Percentiles rank a stretch among this genome's conserved stretches.
These are phyloP conservation scores for Saccharomyces paradoxus DNA, from an alignment of 805 yeast species.

Conservation along the genomic window DNA sequence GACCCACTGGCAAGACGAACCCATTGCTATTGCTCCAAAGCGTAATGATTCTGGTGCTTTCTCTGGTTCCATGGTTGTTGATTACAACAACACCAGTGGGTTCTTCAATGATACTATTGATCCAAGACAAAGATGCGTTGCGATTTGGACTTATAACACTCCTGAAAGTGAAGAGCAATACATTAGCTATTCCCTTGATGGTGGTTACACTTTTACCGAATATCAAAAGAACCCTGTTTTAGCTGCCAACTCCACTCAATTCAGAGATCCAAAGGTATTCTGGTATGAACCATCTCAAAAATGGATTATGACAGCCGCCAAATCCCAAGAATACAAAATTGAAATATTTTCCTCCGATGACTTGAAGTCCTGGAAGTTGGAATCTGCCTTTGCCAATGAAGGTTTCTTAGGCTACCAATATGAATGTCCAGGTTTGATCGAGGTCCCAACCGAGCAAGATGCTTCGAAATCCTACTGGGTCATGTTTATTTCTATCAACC, in stretches of 20 bases:
- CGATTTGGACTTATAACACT: constrained; percentile 30
- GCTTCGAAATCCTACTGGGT: constrained; percentile 24
- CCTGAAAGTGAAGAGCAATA: constrained; percentile 28
- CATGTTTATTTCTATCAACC: constrained; percentile 34
- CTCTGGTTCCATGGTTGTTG: constrained; percentile 34
- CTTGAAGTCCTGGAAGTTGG: constrained; percentile 24
- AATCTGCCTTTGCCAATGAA: constrained; percentile 21
- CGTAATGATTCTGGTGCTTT: constrained; percentile 28
- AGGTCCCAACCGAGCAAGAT: constrained; percentile 23
- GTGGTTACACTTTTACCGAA: constrained; percentile 30
- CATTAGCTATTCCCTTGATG: constrained; percentile 31
- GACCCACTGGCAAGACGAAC: constrained; percentile 30
- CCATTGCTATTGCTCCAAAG: constrained; percentile 27
- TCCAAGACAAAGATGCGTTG: constrained; percentile 31
- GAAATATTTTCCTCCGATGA: constrained; percentile 24
- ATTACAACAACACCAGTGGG: constrained; percentile 33
- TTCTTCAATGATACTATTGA: constrained; percentile 22
- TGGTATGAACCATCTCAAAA: constrained; percentile 28
- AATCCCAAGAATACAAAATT: constrained; percentile 26
- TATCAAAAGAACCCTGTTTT: constrained; percentile 30
- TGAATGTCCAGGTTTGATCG: constrained; percentile 36
- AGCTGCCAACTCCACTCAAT: constrained; percentile 25
- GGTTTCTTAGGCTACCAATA: constrained; percentile 34
- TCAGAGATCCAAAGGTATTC: constrained; percentile 33
- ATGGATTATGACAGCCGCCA: constrained; percentile 29